Evolutionary conservation across 495 filamentous ascomycete genomes (phyloP), one percentile per base, ranked within the genome.

Genomic region (Penicillium coprophilum): DNA sequence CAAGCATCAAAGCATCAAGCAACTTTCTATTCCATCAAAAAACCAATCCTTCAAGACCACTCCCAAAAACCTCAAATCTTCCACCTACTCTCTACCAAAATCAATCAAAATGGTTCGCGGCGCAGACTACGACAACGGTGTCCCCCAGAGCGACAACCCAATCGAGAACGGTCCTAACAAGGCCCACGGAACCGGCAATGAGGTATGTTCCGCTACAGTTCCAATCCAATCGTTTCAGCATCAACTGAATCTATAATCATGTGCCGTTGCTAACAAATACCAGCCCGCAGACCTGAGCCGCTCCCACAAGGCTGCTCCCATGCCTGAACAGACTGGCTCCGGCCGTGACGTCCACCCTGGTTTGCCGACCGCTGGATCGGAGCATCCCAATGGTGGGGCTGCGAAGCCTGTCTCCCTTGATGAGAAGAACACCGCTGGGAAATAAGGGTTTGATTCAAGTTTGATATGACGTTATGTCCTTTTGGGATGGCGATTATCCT

Each of bases 121-220:
- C 65, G 77, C 76, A 46, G 73, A 80, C 38, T 81, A 70, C 71
- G 74, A 78, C 55, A 73, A 81, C 64, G 69, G 69, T 40, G 55
- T 78, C 60, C 72, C 72, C 56, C 72, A 77, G 43, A 76, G 75
- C 62, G 80, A 81, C 60, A 80, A 81, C 64, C 61, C 77, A 32
- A 71, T 81, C 39, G 80, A 80, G 51, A 57, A 71, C 31, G 77
- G 73, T 46, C 59, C 71, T 28, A 77, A 55, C 52, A 77, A 78
- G 65, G 70, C 58, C 46, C 76, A 78, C 64, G 76, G 74, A 30
- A 63, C 60, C 30, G 73, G 69, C 57, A 53, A 62, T 10, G 66
- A 57, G 41, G 78, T 80, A 69, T 32, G 68, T 70, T n/a, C 10
- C 17, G 23, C 34, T 20, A 20, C 24, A 31, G 12, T 28, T 3